Evolutionary conservation across 2,329 filamentous ascomycete species (phyloP), one percentile per base, ranked within the genome.

Genomic region (Neofusicoccum parvum): DNA sequence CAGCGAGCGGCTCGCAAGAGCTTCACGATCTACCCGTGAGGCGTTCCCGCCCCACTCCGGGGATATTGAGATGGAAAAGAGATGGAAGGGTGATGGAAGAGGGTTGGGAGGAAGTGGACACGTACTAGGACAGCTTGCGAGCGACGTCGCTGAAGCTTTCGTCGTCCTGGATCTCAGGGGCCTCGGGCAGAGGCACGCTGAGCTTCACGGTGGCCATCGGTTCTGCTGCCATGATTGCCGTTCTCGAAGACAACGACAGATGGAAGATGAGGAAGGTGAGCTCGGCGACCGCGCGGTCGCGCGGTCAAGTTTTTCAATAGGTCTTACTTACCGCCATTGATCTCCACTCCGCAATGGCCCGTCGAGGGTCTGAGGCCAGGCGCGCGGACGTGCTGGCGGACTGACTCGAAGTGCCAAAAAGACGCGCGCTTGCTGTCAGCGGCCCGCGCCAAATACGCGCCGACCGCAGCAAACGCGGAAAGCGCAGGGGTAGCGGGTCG

Each of bases 71-170:
- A 60, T 60, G 56, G 17, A 37, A 37, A 60, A 37, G 32, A 27
- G 43, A 48, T 60, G 56, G 27, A 41, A 43, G 10, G 53, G 53
- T 49, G 53, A 34, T 65, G 41, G 53, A 27, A 39, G 36, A 59
- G 17, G n/a, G 53, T 11, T 15, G 17, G 53, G 49, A 17, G 60
- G 39, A 53, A 64, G 27, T 45, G 27, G n/a, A 36, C 11, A 68
- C 72, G 64, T 75, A 90, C 87, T 82, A 74, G 1, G 88, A 89
- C 41, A 92, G 80, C 79, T 90, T 89, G 78, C 87, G 87, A 65
- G 90, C 85, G 17, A 92, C 81, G 14, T 83, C 81, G 51, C 87
- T 86, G 72, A 92, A 91, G 27, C 79, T 76, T 71, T 92, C 88
- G 27, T 84, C 79, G 15, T 83, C 78, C 7, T 74, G 76, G 70